Base-by-base conservation (phyloP, 768 basidiomycete species). In the Porphyrellus cyaneotinctus region DNA sequence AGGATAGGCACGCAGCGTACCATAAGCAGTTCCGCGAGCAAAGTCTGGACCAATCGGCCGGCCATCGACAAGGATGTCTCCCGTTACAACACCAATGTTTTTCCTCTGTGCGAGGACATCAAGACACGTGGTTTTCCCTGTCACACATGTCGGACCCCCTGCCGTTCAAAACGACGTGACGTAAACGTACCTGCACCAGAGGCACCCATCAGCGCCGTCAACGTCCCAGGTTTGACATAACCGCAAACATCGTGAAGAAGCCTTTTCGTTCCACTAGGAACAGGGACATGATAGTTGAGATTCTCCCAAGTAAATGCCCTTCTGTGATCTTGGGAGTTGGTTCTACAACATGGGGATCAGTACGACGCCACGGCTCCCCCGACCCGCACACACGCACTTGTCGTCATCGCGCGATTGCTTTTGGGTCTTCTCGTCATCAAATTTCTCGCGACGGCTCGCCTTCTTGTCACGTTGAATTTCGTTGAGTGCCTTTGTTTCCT, bases 161-260 rank as follows among this genome's bases (percentile, higher is more conserved):
- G 33, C 17, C 37, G 17, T 26, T 20, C 2, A 17, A 41, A 17
- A 22, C 62, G 54, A 39, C 65, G 61, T 9, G 23, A 6, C 28
- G 26, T 52, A 56, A 44, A 73, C 72, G 60, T 64, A 71, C 84
- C 86, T 38, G 88, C 88, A 47, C 88, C 88, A 53, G 84, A 85
- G 14, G 86, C 86, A 54, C 91, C 91, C 90, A 95, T 91, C 11
- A 95, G 76, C 1, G 91, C 92, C 0, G 91, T 92, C 55, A 93
- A 68, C n/a, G 84, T 90, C 3, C 91, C 92, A 11, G 92, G 92
- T 59, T 85, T 86, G 38, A 91, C 87, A 62, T 84, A 92, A 0
- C 91, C 91, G 56, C 76, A 79, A 17, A 93, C 81, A 57, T 90
- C 83, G 60, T 91, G 81, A 33, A 93, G 77, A 11, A 93, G 74